Base-by-base conservation (phyloP, 2,329 filamentous ascomycete genomes). In the Cladosporium cucumerinum region DNA sequence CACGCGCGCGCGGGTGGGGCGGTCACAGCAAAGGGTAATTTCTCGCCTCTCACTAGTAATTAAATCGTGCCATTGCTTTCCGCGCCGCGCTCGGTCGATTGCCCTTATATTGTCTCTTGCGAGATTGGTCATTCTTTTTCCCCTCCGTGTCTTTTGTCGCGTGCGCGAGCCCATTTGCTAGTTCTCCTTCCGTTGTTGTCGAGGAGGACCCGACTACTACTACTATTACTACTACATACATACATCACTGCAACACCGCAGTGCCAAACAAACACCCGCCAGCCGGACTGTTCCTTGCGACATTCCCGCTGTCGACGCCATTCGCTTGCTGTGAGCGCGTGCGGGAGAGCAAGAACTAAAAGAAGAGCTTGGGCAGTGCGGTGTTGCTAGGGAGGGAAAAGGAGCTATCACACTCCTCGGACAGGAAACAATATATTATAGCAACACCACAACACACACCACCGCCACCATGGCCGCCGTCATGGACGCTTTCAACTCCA, bases 401-500 rank as follows among this genome's bases (percentile, higher is more conserved):
- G 34, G 51, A 54, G 51, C 28, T 32, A 32, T 32, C 26, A 11
- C 12, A 28, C 51, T 54, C 25, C 26, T n/a, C 18, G 36, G n/a
- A 46, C 39, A 46, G 39, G 39, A 46, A 46, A 46, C 30, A 51
- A 21, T 12, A 54, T 14, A 12, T 18, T 14, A 14, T 18, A 30
- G 51, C 12, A 11, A 32, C 16, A n/a, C 48, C 10, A 39, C 39
- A 26, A 43, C 26, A 61, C 11, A 54, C 46, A 61, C 18, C 32
- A 36, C 54, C 23, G 39, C 59, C 65, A 67, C 30, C 60, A 73
- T 73, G 74, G 73, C 72, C 5, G 73, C 73, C 36, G 65, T 74
- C 51, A 70, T 73, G 69, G 72, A 75, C 66, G 69, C 70, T 3
- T 71, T 74, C 69, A 75, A 76, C 69, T 71, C 72, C 67, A 70